A percentile compares a stretch with the other conserved stretches of the same genome.
These are phyloP conservation scores for Termitomyces sp. DNA, from an alignment of 768 basidiomycete species.

Conservation along the genomic window DNA sequence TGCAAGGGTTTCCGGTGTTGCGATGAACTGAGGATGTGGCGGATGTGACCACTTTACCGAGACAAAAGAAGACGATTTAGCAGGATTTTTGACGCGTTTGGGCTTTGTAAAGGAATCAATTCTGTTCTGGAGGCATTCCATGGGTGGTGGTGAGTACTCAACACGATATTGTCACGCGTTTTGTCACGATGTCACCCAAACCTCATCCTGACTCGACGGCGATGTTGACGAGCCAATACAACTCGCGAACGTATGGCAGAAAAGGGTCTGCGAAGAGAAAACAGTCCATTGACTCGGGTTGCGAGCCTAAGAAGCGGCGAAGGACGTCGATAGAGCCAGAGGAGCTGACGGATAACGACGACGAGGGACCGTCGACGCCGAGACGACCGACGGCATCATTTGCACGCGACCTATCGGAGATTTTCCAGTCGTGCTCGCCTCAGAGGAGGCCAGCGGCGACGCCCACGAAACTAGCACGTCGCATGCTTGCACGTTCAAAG, in stretches of 20 bases:
- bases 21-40: slow-evolving; percentile 37
- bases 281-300: not conserved
- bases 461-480: slow-evolving; percentile 48
- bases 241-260: slow-evolving; percentile 31
- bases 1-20: slow-evolving; percentile 72
- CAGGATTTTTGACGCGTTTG: slow-evolving; percentile 52
- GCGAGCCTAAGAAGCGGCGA: slow-evolving; percentile 19
- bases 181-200: slow-evolving; percentile 12
- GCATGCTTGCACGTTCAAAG: slow-evolving; percentile 67
- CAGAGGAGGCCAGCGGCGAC: slow-evolving; percentile 21
- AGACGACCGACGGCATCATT: slow-evolving; percentile 15
- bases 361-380: slow-evolving; percentile 13
- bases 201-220: not conserved
- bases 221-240: slow-evolving; percentile 15
- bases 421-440: slow-evolving; percentile 35
- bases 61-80: slow-evolving; percentile 39
- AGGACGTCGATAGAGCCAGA: slow-evolving; percentile 16
- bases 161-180: slow-evolving; percentile 32
- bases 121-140: slow-evolving; percentile 54
- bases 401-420: slow-evolving; percentile 37
- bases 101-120: slow-evolving; percentile 65
- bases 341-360: slow-evolving; percentile 5
- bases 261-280: slow-evolving; percentile 22
- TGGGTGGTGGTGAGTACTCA: slow-evolving; percentile 19
- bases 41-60: slow-evolving; percentile 81